Evolutionary conservation across 2,329 filamentous ascomycete species (phyloP).

Genomic region (Neopestalotiopsis clavispora): DNA sequence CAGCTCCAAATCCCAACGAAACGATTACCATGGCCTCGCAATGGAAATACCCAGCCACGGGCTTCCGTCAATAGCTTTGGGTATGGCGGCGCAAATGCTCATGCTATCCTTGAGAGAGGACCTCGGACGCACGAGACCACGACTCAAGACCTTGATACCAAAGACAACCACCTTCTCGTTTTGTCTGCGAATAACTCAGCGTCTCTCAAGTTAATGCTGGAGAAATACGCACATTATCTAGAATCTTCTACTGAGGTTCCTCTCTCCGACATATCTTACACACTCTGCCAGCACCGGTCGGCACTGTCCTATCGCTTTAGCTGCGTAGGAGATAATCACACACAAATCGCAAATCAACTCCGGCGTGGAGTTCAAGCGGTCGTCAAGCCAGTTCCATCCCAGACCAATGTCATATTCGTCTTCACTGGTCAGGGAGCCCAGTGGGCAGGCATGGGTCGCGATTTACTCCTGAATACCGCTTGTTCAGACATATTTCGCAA

Average conservation of each 20-base stretch:
- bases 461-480: slow-evolving; percentile 22
- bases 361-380: neutral
- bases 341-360: neutral
- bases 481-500: slow-evolving; percentile 14
- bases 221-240: neutral
- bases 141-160: neutral
- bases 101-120: neutral
- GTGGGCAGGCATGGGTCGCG: slow-evolving; percentile 46
- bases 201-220: neutral
- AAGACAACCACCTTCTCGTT: neutral
- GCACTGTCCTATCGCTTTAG: neutral
- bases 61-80: slow-evolving; percentile 10
- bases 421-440: slow-evolving; percentile 54
- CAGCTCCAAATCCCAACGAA: no score
- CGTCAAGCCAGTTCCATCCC: no score
- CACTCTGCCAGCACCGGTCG: neutral
- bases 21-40: neutral
- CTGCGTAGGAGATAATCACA: neutral
- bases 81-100: slow-evolving; percentile 6
- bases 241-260: neutral
- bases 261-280: neutral
- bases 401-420: slow-evolving; percentile 28
- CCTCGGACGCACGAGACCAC: neutral
- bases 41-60: neutral
- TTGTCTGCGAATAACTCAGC: neutral